Percentiles rank a stretch among this genome's conserved stretches.
Conservation (phyloP, 1,284 basidiomycete genomes). For the Tilletia setariae region DNA sequence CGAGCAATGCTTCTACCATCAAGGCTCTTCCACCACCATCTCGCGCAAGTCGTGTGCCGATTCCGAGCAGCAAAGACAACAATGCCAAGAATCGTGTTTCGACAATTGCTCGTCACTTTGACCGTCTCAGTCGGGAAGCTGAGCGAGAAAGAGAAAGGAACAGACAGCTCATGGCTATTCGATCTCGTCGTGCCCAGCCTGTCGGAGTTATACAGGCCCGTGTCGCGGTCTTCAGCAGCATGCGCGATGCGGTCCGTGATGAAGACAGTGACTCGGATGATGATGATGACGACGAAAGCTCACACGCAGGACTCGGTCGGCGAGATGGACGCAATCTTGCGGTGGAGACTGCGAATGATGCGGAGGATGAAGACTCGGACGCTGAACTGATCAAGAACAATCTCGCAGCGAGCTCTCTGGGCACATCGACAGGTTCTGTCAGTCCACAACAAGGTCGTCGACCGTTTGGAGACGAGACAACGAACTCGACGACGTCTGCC, state of each 20-base stretch:
- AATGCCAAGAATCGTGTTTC: constrained; percentile 55
- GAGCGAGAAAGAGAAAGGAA: constrained; percentile 58
- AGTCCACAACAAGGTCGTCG: too few species aligned
- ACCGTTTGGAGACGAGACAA: too few species aligned
- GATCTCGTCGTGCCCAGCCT: constrained; percentile 85
- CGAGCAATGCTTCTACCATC: not conserved
- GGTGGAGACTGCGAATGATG: constrained; percentile 34
- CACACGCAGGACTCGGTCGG: not conserved
- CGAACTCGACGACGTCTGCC: too few species aligned
- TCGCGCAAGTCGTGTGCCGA: constrained; percentile 20
- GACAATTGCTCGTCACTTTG: constrained; percentile 60
- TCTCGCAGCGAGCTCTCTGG: too few species aligned
- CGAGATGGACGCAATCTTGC: constrained; percentile 13
- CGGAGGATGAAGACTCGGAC: constrained; percentile 35
- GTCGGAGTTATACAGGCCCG: constrained; percentile 84
- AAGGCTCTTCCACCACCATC: not conserved
- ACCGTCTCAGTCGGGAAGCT: constrained; percentile 59
- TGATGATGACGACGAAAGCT: constrained; percentile 22
- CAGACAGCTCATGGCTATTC: constrained; percentile 59
- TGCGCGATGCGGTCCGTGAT: constrained; percentile 86
- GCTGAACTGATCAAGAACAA: constrained; percentile 54
- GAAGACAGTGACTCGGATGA: constrained; percentile 58
- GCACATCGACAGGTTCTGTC: too few species aligned
- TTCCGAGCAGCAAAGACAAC: constrained; percentile 13
- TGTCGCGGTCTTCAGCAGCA: constrained; percentile 83